Evolutionary conservation across 345 rosid species (phyloP).

Genomic region (Leavenworthia alabamica): DNA sequence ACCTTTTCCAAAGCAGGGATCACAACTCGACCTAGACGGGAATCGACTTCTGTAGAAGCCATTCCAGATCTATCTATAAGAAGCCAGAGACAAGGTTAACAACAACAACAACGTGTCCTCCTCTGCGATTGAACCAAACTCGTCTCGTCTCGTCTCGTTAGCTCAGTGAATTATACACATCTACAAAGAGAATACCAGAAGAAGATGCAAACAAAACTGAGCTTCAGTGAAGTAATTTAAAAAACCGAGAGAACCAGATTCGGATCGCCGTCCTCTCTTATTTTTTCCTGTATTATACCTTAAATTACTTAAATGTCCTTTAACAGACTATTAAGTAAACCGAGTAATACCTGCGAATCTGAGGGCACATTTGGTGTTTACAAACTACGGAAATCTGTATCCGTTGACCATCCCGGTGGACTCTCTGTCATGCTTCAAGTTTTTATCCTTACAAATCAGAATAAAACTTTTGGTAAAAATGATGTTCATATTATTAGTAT

Average conservation of each 20-base stretch:
- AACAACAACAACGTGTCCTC: background rate
- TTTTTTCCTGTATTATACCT: background rate
- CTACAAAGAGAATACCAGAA: background rate
- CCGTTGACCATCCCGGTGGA: constrained; percentile 25
- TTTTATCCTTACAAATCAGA: background rate
- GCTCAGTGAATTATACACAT: background rate
- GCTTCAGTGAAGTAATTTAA: background rate
- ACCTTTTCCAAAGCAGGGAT: constrained; percentile 82
- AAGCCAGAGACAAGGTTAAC: background rate
- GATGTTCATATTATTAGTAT: too few species aligned
- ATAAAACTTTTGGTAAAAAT: background rate
- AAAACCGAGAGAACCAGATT: constrained; percentile 20
- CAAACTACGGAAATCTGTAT: background rate
- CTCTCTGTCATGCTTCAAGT: constrained; percentile 17
- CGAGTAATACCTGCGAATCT: background rate
- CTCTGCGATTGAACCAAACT: background rate
- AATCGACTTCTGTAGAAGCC: constrained; percentile 99
- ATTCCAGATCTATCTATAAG: constrained; percentile 71
- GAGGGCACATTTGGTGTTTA: constrained; percentile 5
- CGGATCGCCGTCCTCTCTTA: constrained; percentile 19
- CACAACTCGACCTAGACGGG: constrained; percentile 72
- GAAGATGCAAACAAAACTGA: background rate
- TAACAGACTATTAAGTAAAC: background rate
- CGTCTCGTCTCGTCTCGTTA: background rate
- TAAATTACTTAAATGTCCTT: constrained; percentile 5